Conservation (phyloP, 495 filamentous ascomycete genomes). For the Lasiosphaeris hirsuta region DNA sequence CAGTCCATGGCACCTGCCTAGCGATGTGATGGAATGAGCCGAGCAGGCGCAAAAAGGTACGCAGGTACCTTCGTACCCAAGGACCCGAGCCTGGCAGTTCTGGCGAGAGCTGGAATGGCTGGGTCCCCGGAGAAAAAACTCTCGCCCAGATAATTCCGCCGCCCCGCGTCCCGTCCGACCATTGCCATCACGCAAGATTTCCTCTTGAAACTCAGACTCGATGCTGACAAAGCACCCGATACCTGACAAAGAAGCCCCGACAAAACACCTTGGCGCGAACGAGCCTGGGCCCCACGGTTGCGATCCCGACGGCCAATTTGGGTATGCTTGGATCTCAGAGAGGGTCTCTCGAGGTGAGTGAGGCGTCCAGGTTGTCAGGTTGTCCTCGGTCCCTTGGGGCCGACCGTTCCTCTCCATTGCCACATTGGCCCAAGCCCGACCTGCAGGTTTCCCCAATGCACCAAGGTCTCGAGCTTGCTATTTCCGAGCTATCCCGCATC, state of each 20-base stretch:
- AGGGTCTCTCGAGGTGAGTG: too few species aligned
- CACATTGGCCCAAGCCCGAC: neutral
- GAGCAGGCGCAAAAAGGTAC: too few species aligned
- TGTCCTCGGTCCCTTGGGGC: too few species aligned
- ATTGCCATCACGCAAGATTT: constrained; percentile 5
- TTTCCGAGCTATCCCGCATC: neutral
- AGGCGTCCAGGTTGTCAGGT: too few species aligned
- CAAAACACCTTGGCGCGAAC: neutral
- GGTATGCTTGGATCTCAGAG: neutral
- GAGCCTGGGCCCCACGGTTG: neutral
- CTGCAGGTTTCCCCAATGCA: neutral
- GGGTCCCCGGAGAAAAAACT: too few species aligned
- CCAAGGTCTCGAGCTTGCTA: neutral
- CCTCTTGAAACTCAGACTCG: constrained; percentile 5
- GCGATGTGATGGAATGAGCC: too few species aligned
- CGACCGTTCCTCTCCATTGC: neutral
- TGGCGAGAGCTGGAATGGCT: too few species aligned
- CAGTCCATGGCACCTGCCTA: too few species aligned
- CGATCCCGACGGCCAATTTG: constrained; percentile 2
- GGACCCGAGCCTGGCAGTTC: too few species aligned
- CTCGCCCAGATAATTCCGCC: too few species aligned
- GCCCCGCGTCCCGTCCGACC: constrained; percentile 1
- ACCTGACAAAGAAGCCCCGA: constrained; percentile 17
- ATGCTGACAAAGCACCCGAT: constrained; percentile 22
- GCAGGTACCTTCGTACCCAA: too few species aligned